Evolutionary conservation across 2,329 filamentous ascomycete genomes (phyloP).

Genomic region (Colletotrichum cordylinicola): DNA sequence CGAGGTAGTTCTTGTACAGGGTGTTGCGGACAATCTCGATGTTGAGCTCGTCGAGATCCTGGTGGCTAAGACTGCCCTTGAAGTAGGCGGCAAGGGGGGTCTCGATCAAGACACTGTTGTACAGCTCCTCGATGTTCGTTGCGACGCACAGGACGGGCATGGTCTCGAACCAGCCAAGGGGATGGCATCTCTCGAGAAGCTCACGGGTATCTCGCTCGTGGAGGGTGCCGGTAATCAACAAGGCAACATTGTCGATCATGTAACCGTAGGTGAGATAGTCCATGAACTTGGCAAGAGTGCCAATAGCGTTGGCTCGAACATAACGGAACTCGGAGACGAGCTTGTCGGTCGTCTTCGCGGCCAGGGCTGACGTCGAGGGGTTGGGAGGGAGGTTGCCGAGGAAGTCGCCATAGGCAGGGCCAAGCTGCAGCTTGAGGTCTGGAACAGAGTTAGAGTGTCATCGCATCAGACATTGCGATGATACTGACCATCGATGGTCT

Average conservation of each 20-base stretch:
- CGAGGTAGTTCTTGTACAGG: conserved; percentile 98
- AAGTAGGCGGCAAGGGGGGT: conserved; percentile 96
- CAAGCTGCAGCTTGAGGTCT: conserved; percentile 98
- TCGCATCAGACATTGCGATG: conserved; percentile 6
- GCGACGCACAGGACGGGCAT: conserved; percentile 98
- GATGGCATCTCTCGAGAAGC: conserved; percentile 93
- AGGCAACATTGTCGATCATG: conserved; percentile 99
- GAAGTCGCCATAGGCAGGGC: conserved; percentile 96
- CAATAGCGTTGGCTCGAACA: conserved; percentile 90
- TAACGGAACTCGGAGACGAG: conserved; percentile 97
- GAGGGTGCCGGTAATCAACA: conserved; percentile 95
- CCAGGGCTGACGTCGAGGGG: conserved; percentile 93
- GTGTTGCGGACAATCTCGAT: conserved; percentile 99
- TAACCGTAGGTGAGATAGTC: conserved; percentile 98
- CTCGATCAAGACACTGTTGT: conserved; percentile 97
- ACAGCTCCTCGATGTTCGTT: conserved; percentile 97
- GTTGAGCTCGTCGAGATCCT: conserved; percentile 97
- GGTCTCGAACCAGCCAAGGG: conserved; percentile 98
- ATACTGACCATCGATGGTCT: conserved; percentile 86
- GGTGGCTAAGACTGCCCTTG: conserved; percentile 94
- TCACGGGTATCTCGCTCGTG: conserved; percentile 97
- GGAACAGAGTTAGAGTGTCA: conserved; percentile 13
- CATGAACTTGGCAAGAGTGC: conserved; percentile 92
- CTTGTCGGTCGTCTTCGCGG: conserved; percentile 96
- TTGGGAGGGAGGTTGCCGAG: conserved; percentile 93